These are phyloP conservation scores for Zoysia matrella DNA, from an alignment of 202 grass and related monocot species.

Conservation along the genomic window DNA sequence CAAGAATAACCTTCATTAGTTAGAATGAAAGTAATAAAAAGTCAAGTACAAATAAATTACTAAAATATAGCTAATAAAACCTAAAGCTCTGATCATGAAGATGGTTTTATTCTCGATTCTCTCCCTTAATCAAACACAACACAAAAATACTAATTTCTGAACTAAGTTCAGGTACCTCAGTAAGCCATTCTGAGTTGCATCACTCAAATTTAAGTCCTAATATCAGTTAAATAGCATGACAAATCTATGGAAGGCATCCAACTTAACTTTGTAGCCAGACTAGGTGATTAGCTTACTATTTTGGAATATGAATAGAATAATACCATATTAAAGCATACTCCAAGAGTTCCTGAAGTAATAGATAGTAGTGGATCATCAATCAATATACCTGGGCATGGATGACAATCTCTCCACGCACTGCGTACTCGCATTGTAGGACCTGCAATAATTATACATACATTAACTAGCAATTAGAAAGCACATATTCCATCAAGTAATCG, in stretches of 20 bases:
- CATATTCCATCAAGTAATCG: neutral
- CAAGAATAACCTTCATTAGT: conserved; percentile 1
- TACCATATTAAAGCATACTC: conserved; percentile 13
- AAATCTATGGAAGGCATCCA: neutral
- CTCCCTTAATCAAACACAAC: neutral
- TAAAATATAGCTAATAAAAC: conserved; percentile 2
- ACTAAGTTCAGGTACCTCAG: too few relatives aligned
- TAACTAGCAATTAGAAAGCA: conserved; percentile 10
- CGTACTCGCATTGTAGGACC: conserved; percentile 95
- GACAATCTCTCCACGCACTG: conserved; percentile 91
- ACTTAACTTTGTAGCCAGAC: neutral
- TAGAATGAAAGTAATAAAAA: neutral
- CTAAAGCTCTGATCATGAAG: neutral
- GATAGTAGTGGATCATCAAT: neutral
- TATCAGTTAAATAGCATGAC: neutral
- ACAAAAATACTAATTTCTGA: too few relatives aligned
- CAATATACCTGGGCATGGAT: conserved; percentile 83
- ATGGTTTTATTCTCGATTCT: neutral
- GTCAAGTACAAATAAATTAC: conserved; percentile 8
- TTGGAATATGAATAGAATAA: conserved; percentile 10
- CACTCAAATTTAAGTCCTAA: conserved; percentile 18
- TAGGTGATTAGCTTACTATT: neutral
- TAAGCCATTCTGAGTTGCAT: neutral
- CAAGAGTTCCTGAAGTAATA: conserved; percentile 26
- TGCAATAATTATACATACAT: conserved; percentile 41